Percentiles rank a stretch among this genome's conserved stretches.
Conservation (phyloP, 257 asterid genomes). For the Solanum boliviense region DNA sequence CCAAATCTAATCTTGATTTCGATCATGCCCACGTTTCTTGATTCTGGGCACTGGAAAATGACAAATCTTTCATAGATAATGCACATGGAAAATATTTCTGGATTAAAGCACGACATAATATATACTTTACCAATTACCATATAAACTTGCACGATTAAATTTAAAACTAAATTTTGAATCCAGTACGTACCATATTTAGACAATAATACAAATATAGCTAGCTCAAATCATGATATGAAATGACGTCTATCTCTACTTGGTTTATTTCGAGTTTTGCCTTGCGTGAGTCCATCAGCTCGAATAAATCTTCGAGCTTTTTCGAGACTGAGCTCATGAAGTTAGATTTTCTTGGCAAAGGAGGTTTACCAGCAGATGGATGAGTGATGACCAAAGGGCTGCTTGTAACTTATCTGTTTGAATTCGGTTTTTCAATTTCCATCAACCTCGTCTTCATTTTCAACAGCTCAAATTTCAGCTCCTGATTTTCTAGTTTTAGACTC, state of each 20-base stretch:
- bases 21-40: not conserved
- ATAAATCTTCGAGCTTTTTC: constrained; percentile 40
- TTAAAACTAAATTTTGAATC: not conserved
- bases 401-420: constrained; percentile 12
- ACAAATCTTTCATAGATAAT: not conserved
- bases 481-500: constrained; percentile 43
- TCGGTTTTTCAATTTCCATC: constrained; percentile 37
- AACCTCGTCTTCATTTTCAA: constrained; percentile 39
- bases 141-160: not conserved
- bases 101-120: not conserved
- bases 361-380: constrained; percentile 31
- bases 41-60: not conserved
- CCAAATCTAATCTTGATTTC: not conserved
- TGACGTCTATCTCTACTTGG: constrained; percentile 60
- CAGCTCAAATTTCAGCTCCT: constrained; percentile 60
- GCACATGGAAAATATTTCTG: not conserved
- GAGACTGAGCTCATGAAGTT: constrained; percentile 48
- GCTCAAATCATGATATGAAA: constrained; percentile 46
- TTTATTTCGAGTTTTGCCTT: constrained; percentile 31
- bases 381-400: constrained; percentile 23
- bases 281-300: constrained; percentile 30
- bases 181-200: not conserved
- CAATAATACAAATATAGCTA: not conserved
- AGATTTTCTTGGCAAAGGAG: constrained; percentile 51
- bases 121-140: not conserved